Evolutionary conservation across 148 eudicot genomes (phyloP), one percentile per base, ranked within the genome.

Genomic region (Chenopodium formosanum): DNA sequence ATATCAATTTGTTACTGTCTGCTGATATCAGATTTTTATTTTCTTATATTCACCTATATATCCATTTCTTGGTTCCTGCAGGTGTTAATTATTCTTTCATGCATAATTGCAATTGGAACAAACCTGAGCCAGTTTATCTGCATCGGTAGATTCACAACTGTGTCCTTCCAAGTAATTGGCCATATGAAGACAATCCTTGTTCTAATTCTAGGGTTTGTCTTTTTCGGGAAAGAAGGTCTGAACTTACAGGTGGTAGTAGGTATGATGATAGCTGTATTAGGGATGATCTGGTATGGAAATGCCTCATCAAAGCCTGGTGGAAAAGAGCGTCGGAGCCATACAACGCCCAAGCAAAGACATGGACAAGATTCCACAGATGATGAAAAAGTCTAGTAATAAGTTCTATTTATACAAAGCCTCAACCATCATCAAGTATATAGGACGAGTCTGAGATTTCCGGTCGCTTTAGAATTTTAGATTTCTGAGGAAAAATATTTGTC

Each of bases 171-270:
- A 89, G 97, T 93, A 48, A 93, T 93, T 13, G 93, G 97, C 76
- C 97, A 94, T 80, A 94, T 94, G 97, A 94, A 94, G 85, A 94
- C 97, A 4, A 92, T 94, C 81, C 94, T 94, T n/a, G 97, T 94
- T 60, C 72, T 94, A 86, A 89, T 92, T 76, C 91, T 94, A 11
- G 97, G 95, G 23, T 94, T 92, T 81, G 27, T 92, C 67, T 89
- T 94, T 40, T 94, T 94, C 13, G 97, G 97, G 12, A 92, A 86
- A 85, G 97, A 91, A 78, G 97, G 95, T 73, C 92, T 94, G 13
- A 94, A 94, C 79, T 23, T 86, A 22, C 97, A 94, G 5, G 95
- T 94, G 76, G 92, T 94, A 9, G 7, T 94, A 19, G 97, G 97
- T 65, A 94, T 94, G 97, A 74, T 91, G 70, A 92, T 94, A 60